phyloP scores from a whole-genome alignment of 345 rosid genomes.

The Rhodamnia rubescens region DNA sequence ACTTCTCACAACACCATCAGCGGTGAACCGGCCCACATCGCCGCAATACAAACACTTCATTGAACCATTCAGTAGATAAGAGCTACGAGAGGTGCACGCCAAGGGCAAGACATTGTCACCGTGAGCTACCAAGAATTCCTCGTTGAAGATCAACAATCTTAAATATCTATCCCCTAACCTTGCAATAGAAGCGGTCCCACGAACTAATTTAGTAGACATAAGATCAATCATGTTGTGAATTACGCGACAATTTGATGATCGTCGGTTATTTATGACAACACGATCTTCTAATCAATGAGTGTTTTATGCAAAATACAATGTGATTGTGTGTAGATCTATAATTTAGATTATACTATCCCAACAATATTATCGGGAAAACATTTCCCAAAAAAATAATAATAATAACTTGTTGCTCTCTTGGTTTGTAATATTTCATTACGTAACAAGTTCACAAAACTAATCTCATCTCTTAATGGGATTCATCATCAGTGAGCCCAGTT shows the following conservation, averaged over 20 bases:
- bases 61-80: rapidly evolving
- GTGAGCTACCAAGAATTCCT: too few relatives aligned
- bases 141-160: not conserved
- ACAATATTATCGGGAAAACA: too few relatives aligned
- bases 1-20: not conserved
- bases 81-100: not conserved
- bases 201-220: too few relatives aligned
- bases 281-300: too few relatives aligned
- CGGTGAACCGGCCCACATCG: rapidly evolving
- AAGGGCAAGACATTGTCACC: too few relatives aligned
- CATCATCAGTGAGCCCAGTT: not conserved
- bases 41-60: not conserved
- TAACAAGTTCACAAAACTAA: not conserved
- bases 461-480: not conserved
- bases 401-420: not conserved
- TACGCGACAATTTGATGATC: too few relatives aligned
- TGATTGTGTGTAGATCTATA: too few relatives aligned
- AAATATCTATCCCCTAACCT: too few relatives aligned
- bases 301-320: too few relatives aligned
- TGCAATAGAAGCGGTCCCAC: not conserved
- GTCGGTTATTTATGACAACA: too few relatives aligned
- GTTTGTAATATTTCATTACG: not conserved
- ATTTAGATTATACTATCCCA: too few relatives aligned
- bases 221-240: not conserved
- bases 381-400: too few relatives aligned